Evolutionary conservation across 2,329 filamentous ascomycete genomes (phyloP).

Genomic region (Calonectria hongkongensis): DNA sequence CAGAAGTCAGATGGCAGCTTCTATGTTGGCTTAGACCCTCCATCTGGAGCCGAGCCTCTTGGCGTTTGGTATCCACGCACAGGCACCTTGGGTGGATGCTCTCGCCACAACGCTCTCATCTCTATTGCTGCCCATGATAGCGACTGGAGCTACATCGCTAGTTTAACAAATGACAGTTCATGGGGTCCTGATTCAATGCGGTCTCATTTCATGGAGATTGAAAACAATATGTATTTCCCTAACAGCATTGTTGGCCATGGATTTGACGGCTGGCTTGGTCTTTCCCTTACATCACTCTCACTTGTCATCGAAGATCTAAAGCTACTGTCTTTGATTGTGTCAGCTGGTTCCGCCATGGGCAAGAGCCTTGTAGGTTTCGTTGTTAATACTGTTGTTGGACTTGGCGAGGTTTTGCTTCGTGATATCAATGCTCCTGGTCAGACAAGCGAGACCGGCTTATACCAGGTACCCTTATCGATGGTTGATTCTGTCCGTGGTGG

Average conservation of each 20-base stretch:
- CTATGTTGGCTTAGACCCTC: slow-evolving; percentile 60
- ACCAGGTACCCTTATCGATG: slow-evolving; percentile 75
- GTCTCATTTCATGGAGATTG: slow-evolving; percentile 63
- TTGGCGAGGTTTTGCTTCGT: slow-evolving; percentile 52
- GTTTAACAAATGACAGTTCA: slow-evolving; percentile 64
- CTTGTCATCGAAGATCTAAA: slow-evolving; percentile 56
- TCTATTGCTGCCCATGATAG: slow-evolving; percentile 62
- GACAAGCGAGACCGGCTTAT: slow-evolving; percentile 59
- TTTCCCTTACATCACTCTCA: slow-evolving; percentile 45
- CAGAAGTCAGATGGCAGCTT: slow-evolving; percentile 59
- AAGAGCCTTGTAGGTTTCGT: slow-evolving; percentile 46
- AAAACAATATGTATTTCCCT: slow-evolving; percentile 65
- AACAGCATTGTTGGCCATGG: slow-evolving; percentile 63
- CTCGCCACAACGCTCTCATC: slow-evolving; percentile 61
- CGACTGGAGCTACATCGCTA: slow-evolving; percentile 64
- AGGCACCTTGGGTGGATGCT: slow-evolving; percentile 65
- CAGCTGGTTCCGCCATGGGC: slow-evolving; percentile 54
- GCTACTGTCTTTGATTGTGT: slow-evolving; percentile 53
- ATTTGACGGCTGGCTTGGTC: slow-evolving; percentile 62
- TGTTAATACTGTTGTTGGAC: slow-evolving; percentile 48
- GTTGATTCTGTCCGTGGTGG: slow-evolving; percentile 71
- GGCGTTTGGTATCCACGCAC: slow-evolving; percentile 67
- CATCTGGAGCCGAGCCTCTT: slow-evolving; percentile 60
- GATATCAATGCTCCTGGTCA: slow-evolving; percentile 55
- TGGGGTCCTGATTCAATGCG: slow-evolving; percentile 66